These are phyloP conservation scores for Ceratobasidium papillatum DNA, from an alignment of 1,284 basidiomycete genomes.

Conservation along the genomic window DNA sequence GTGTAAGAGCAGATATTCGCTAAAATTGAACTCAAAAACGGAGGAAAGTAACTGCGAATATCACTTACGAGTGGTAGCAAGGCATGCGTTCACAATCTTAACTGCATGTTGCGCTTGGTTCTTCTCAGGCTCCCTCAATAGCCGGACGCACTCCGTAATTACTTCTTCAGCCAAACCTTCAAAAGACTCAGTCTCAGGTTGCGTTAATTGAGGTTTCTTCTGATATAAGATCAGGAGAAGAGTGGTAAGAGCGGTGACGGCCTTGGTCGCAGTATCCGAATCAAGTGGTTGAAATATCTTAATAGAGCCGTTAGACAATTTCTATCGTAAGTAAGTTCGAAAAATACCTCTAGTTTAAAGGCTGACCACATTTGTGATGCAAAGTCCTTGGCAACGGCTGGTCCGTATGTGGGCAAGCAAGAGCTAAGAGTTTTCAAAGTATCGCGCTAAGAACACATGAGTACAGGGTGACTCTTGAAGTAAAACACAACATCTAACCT, in stretches of 20 bases:
- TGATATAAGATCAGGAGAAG: slow-evolving; percentile 77
- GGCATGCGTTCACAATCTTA: slow-evolving; percentile 79
- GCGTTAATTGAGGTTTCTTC: slow-evolving; percentile 51
- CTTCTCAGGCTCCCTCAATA: slow-evolving; percentile 89
- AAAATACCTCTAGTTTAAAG: slow-evolving; percentile 81
- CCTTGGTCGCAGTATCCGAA: slow-evolving; percentile 71
- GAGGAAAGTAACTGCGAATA: slow-evolving; percentile 41
- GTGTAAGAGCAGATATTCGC: slow-evolving; percentile 76
- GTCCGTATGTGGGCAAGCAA: slow-evolving; percentile 86
- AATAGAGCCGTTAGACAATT: background rate
- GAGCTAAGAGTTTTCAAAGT: slow-evolving; percentile 76
- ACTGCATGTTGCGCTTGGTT: slow-evolving; percentile 85
- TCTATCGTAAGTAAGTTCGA: background rate
- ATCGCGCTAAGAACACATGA: slow-evolving; percentile 68
- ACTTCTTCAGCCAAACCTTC: slow-evolving; percentile 74
- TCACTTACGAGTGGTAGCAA: slow-evolving; percentile 76
- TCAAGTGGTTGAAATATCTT: slow-evolving; percentile 94
- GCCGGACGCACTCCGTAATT: slow-evolving; percentile 79
- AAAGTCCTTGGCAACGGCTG: slow-evolving; percentile 64
- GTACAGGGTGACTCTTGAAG: background rate
- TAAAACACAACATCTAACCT: slow-evolving; percentile 60
- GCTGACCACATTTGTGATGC: slow-evolving; percentile 86
- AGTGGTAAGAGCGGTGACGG: slow-evolving; percentile 73
- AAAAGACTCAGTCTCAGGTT: slow-evolving; percentile 56
- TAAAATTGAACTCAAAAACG: slow-evolving; percentile 50